These are phyloP conservation scores for Lactarius indigo DNA, from an alignment of 768 basidiomycete species.

Conservation along the genomic window DNA sequence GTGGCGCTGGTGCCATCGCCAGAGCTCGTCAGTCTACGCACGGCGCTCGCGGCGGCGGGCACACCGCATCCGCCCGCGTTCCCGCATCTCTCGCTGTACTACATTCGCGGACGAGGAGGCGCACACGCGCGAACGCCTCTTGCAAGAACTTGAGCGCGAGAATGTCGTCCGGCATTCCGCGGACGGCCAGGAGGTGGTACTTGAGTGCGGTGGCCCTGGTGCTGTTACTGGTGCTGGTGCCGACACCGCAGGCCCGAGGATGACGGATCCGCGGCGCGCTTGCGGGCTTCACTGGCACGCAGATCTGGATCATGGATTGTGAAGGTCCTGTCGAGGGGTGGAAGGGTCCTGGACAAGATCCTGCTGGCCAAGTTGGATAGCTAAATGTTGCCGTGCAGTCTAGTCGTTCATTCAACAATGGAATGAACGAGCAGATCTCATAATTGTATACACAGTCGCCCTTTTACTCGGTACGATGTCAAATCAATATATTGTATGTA, in stretches of 20 bases:
- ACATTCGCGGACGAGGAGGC: slow-evolving; percentile 70
- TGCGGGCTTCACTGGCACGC: slow-evolving; percentile 41
- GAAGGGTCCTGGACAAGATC: slow-evolving; percentile 45
- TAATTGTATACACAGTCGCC: neutral
- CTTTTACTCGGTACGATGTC: neutral
- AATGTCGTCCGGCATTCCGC: slow-evolving; percentile 33
- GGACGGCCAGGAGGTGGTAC: slow-evolving; percentile 28
- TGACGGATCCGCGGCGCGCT: slow-evolving; percentile 24
- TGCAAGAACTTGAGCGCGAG: slow-evolving; percentile 39
- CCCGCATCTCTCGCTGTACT: slow-evolving; percentile 73
- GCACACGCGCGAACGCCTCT: slow-evolving; percentile 48
- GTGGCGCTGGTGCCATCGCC: slow-evolving; percentile 45
- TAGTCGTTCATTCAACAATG: neutral
- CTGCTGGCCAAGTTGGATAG: slow-evolving; percentile 9
- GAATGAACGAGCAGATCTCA: neutral
- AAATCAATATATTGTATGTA: neutral
- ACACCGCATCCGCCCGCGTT: slow-evolving; percentile 51
- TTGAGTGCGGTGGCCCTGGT: slow-evolving; percentile 33
- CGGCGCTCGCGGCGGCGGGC: slow-evolving; percentile 39
- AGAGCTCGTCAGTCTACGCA: slow-evolving; percentile 49
- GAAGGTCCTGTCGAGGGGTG: slow-evolving; percentile 59
- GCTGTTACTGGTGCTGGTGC: slow-evolving; percentile 26
- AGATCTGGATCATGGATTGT: slow-evolving; percentile 60
- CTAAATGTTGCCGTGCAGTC: neutral
- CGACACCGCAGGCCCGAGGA: neutral